Evolutionary conservation across 169 alveolate species (phyloP).

Genomic region (Amoebophrya sp.): DNA sequence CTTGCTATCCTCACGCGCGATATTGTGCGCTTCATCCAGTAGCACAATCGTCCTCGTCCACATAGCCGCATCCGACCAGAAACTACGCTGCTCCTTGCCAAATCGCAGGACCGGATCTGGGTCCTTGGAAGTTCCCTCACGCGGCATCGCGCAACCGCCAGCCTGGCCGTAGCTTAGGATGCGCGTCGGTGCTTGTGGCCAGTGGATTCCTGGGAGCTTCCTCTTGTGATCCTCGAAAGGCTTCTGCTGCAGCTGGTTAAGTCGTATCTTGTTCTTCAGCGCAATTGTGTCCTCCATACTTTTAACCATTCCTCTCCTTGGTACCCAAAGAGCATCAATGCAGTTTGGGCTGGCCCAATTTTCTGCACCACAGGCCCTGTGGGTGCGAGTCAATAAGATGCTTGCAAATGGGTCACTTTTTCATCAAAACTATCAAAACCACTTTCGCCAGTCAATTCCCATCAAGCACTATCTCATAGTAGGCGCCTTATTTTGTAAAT

Average conservation of each 20-base stretch:
- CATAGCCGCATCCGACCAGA: neutral
- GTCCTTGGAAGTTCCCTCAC: no score
- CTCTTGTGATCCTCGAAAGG: neutral
- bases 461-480: no score
- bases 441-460: no score
- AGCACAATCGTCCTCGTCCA: neutral
- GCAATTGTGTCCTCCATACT: neutral
- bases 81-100: neutral
- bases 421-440: no score
- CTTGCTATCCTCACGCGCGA: neutral
- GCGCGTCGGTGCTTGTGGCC: neutral
- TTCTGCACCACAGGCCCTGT: no score
- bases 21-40: neutral
- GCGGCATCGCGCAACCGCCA: neutral
- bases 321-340: neutral
- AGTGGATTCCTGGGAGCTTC: neutral
- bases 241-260: neutral
- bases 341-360: no score
- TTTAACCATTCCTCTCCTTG: neutral
- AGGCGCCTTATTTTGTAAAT: no score
- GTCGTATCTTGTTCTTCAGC: neutral
- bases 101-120: no score
- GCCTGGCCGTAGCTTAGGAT: neutral
- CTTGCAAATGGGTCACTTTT: no score
- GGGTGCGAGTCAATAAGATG: no score